phyloP scores from a whole-genome alignment of 1,284 basidiomycete genomes.

The Lignosus rhinocerotis region DNA sequence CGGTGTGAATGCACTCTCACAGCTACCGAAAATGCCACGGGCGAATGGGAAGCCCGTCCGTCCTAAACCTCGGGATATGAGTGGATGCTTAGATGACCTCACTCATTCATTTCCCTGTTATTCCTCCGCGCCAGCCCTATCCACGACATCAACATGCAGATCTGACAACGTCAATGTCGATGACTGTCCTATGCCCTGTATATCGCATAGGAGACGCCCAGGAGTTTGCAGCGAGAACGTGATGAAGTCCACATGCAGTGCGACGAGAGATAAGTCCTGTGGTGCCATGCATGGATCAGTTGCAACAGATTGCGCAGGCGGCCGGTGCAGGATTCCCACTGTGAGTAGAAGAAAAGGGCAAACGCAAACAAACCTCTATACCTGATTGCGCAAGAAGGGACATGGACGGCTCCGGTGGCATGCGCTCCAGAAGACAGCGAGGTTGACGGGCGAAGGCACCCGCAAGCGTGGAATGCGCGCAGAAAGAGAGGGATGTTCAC shows the following conservation, averaged over 20 bases:
- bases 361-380: conserved; percentile 4
- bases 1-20: conserved; percentile 22
- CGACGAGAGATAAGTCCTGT: conserved; percentile 8
- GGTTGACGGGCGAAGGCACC: background rate
- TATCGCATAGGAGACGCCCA: background rate
- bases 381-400: conserved; percentile 11
- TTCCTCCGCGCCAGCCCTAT: background rate
- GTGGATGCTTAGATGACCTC: conserved; percentile 11
- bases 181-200: background rate
- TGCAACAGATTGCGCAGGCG: conserved; percentile 4
- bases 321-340: conserved; percentile 18
- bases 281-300: background rate
- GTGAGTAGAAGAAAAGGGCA: conserved; percentile 14
- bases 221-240: background rate
- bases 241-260: background rate
- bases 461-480: conserved; percentile 10
- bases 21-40: conserved; percentile 22
- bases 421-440: background rate
- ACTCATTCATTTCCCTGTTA: conserved; percentile 7
- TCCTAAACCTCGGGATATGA: conserved; percentile 19
- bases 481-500: conserved; percentile 15
- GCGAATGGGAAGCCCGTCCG: conserved; percentile 14
- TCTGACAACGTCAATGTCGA: conserved; percentile 12
- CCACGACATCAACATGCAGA: conserved; percentile 7
- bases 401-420: conserved; percentile 15